phyloP scores from a whole-genome alignment of 352 stramenopile species.

The Globisporangium uncinulatum region DNA sequence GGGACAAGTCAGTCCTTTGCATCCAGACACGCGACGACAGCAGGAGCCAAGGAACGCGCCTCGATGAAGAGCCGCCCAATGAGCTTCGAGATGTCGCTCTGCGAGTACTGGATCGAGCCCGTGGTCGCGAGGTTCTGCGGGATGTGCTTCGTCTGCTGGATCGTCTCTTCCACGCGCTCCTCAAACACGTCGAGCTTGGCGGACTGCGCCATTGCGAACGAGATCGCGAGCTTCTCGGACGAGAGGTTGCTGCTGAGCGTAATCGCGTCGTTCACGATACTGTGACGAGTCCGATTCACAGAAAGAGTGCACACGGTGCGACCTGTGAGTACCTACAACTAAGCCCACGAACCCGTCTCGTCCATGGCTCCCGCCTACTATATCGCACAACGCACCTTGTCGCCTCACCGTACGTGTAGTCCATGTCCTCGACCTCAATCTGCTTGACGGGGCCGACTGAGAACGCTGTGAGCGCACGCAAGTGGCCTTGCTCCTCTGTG shows the following conservation, averaged over 20 bases:
- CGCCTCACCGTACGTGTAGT: slow-evolving; percentile 75
- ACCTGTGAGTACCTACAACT: too few relatives aligned
- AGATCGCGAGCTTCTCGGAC: slow-evolving; percentile 90
- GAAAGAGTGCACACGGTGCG: too few relatives aligned
- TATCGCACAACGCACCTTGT: slow-evolving; percentile 23
- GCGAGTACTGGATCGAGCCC: slow-evolving; percentile 88
- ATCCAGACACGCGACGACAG: slow-evolving; percentile 12
- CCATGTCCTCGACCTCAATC: slow-evolving; percentile 87
- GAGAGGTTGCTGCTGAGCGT: slow-evolving; percentile 73
- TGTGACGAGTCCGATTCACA: not conserved
- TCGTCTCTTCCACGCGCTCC: slow-evolving; percentile 84
- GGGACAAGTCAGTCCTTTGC: too few relatives aligned
- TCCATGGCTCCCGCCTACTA: too few relatives aligned
- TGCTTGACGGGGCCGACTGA: slow-evolving; percentile 72
- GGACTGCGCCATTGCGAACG: slow-evolving; percentile 91
- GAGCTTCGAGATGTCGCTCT: slow-evolving; percentile 88
- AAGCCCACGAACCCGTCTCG: too few relatives aligned
- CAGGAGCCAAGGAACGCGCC: slow-evolving; percentile 12
- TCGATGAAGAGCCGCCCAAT: slow-evolving; percentile 90
- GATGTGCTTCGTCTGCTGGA: slow-evolving; percentile 85
- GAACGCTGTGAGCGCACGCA: slow-evolving; percentile 53
- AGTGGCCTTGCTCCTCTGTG: slow-evolving; percentile 74
- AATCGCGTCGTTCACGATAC: slow-evolving; percentile 82
- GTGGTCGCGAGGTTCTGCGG: slow-evolving; percentile 83
- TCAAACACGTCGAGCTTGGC: slow-evolving; percentile 93